Evolutionary conservation across 805 yeast species (phyloP).

Genomic region (Babjeviella inositovora): DNA sequence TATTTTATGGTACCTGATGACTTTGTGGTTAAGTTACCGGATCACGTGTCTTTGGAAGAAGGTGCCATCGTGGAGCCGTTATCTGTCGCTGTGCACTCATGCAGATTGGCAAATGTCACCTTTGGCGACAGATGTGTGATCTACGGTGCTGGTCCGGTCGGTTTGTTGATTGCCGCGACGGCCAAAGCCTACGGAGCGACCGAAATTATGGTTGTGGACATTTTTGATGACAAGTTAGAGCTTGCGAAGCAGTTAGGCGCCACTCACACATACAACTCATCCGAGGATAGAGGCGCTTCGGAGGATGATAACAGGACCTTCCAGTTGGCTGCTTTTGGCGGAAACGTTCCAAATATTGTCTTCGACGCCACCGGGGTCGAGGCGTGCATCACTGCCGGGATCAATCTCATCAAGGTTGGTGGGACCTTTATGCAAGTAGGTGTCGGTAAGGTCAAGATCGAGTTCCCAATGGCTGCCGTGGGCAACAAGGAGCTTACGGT

Average conservation of each 20-base stretch:
- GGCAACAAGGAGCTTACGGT: constrained; percentile 53
- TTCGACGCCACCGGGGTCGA: constrained; percentile 82
- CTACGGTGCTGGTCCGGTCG: constrained; percentile 87
- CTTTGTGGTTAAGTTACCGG: constrained; percentile 69
- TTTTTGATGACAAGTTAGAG: constrained; percentile 48
- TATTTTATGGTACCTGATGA: constrained; percentile 70
- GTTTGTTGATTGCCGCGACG: constrained; percentile 56
- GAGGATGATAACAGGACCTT: constrained; percentile 19
- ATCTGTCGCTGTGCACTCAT: constrained; percentile 76
- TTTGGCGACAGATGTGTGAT: constrained; percentile 65
- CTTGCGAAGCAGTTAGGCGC: constrained; percentile 57
- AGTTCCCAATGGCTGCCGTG: constrained; percentile 62
- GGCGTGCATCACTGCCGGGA: constrained; percentile 55
- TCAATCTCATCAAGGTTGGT: constrained; percentile 42
- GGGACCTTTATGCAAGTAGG: constrained; percentile 79
- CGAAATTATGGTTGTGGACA: constrained; percentile 52
- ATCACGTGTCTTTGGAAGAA: constrained; percentile 60
- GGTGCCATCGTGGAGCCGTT: constrained; percentile 85
- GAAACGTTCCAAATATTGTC: constrained; percentile 42
- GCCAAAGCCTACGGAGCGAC: constrained; percentile 68
- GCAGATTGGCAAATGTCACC: constrained; percentile 38
- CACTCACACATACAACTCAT: constrained; percentile 44
- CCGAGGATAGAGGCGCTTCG: constrained; percentile 19
- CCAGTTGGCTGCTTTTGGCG: constrained; percentile 19
- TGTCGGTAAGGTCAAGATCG: constrained; percentile 62